These are phyloP conservation scores for Carpinus fangiana DNA, from an alignment of 306 rosid species.

Conservation along the genomic window DNA sequence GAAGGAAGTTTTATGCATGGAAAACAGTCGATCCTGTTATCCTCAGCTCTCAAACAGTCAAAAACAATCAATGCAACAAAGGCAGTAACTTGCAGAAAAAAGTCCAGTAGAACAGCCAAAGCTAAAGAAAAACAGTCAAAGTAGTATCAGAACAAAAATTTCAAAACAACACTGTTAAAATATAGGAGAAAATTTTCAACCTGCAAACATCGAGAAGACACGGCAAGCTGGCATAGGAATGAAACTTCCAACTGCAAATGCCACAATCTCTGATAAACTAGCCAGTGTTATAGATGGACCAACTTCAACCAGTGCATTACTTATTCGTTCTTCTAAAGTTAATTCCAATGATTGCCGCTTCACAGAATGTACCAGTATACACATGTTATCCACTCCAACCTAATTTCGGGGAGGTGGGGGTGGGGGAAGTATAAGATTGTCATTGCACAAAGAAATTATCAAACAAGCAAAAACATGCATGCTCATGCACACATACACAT, in stretches of 20 bases:
- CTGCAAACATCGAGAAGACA: slow-evolving; percentile 99
- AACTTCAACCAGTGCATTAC: slow-evolving; percentile 88
- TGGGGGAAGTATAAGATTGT: not conserved
- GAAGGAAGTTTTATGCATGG: slow-evolving; percentile 75
- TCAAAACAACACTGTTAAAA: slow-evolving; percentile 15
- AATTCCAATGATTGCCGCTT: slow-evolving; percentile 72
- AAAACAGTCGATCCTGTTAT: slow-evolving; percentile 83
- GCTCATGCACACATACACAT: not conserved
- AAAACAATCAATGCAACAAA: slow-evolving; percentile 82
- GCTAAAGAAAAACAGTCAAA: slow-evolving; percentile 49
- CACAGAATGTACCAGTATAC: slow-evolving; percentile 90
- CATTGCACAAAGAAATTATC: not conserved
- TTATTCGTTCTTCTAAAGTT: slow-evolving; percentile 74
- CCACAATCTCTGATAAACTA: slow-evolving; percentile 86
- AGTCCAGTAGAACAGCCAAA: slow-evolving; percentile 94
- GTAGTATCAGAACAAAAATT: slow-evolving; percentile 13
- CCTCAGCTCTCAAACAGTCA: slow-evolving; percentile 79
- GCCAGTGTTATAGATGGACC: slow-evolving; percentile 97
- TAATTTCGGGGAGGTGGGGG: slow-evolving; percentile 31
- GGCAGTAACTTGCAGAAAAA: slow-evolving; percentile 89
- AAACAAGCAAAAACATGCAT: not conserved
- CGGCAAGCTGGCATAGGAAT: slow-evolving; percentile 99
- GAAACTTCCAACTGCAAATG: slow-evolving; percentile 93
- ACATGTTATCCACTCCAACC: slow-evolving; percentile 99
- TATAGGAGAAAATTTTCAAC: slow-evolving; percentile 39